Conservation (phyloP, 352 stramenopile species). For the Phytopythium ostracodes region DNA sequence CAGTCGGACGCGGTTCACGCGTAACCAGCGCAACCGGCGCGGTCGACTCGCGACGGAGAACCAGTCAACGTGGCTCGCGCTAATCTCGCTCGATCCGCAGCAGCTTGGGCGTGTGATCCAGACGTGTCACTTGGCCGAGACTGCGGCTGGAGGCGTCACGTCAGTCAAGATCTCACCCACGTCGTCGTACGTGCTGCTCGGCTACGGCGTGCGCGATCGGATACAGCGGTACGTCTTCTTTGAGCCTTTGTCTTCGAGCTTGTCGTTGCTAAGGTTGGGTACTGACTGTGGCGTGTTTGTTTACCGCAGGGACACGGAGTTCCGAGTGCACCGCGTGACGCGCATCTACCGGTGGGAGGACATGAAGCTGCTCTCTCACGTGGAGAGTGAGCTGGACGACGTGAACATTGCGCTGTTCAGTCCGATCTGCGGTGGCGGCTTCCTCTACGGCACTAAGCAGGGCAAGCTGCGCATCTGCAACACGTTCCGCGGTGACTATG, state of each 20-base stretch:
- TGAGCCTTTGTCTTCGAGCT: neutral
- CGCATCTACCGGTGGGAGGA: conserved; percentile 88
- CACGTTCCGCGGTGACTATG: conserved; percentile 68
- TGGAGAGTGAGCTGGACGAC: conserved; percentile 92
- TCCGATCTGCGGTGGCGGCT: conserved; percentile 93
- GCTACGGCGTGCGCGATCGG: conserved; percentile 82
- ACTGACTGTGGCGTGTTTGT: conserved; percentile 5
- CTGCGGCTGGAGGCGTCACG: conserved; percentile 78
- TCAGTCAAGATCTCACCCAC: conserved; percentile 89
- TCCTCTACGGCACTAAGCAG: conserved; percentile 98
- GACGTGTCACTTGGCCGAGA: conserved; percentile 78
- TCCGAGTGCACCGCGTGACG: conserved; percentile 80
- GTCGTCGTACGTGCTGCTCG: conserved; percentile 80
- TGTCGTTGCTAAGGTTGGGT: conserved; percentile 2
- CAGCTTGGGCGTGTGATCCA: conserved; percentile 77
- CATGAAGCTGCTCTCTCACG: conserved; percentile 82
- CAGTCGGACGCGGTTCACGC: conserved; percentile 71
- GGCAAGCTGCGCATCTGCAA: conserved; percentile 90
- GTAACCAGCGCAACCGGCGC: conserved; percentile 68
- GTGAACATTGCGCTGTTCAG: conserved; percentile 99
- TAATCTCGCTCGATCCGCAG: conserved; percentile 79
- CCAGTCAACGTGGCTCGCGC: conserved; percentile 81
- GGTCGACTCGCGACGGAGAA: conserved; percentile 72
- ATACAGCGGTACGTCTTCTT: conserved; percentile 58
- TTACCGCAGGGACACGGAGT: conserved; percentile 61